Conservation (phyloP, 202 grass and related monocot species). For the Digitaria exilis region DNA sequence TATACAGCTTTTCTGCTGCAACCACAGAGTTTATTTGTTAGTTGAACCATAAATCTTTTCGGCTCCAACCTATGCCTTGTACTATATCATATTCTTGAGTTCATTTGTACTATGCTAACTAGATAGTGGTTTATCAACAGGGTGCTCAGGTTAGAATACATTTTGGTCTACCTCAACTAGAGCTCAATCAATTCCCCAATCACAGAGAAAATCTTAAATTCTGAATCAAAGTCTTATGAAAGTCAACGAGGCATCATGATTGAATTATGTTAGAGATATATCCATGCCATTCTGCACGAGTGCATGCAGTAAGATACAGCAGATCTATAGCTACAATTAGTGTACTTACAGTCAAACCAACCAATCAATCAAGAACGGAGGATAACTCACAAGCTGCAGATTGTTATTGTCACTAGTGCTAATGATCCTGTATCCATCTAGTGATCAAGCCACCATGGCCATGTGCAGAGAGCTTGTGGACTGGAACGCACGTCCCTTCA, state of each 20-base stretch:
- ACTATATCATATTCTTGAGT: background rate
- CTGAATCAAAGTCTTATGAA: background rate
- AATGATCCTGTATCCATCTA: background rate
- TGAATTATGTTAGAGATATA: background rate
- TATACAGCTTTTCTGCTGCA: background rate
- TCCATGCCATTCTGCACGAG: background rate
- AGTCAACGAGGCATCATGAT: background rate
- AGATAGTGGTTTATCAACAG: background rate
- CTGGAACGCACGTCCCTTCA: background rate
- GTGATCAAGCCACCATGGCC: slow-evolving; percentile 31
- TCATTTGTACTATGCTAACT: background rate
- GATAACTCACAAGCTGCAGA: slow-evolving; percentile 22
- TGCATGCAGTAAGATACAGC: background rate
- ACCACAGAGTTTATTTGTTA: background rate
- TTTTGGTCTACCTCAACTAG: background rate
- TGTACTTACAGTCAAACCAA: slow-evolving; percentile 1
- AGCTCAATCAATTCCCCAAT: no score
- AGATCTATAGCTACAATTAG: background rate
- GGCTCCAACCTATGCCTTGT: background rate
- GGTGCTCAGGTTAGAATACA: background rate
- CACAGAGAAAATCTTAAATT: background rate
- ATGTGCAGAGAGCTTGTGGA: slow-evolving; percentile 1
- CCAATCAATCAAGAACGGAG: background rate
- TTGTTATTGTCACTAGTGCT: background rate
- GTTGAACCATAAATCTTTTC: background rate